Conservation (phyloP, 768 basidiomycete species). For the Tulasnella calospora region DNA sequence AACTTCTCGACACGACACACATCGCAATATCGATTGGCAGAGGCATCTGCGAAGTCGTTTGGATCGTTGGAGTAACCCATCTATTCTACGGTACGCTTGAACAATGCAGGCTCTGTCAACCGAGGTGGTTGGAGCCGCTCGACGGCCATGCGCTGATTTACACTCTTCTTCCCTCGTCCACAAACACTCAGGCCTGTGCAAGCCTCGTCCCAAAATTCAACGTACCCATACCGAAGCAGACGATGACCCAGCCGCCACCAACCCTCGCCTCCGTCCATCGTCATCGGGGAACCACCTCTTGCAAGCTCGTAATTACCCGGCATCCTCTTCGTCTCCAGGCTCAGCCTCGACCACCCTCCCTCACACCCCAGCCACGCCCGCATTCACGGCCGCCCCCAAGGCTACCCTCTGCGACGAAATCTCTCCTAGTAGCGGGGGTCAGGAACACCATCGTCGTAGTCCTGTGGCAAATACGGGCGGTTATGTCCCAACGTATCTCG, state of each 20-base stretch:
- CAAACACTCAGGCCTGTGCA: neutral
- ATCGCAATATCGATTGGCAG: neutral
- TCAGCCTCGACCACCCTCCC: neutral
- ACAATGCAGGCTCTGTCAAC: neutral
- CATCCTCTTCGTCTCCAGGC: neutral
- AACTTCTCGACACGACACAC: neutral
- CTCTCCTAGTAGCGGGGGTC: neutral
- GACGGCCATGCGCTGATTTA: neutral
- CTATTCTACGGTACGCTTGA: neutral
- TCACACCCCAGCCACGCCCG: neutral
- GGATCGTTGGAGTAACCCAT: neutral
- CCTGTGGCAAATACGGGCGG: neutral
- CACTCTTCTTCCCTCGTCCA: neutral
- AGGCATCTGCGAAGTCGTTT: neutral
- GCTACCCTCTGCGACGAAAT: neutral
- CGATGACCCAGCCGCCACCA: neutral
- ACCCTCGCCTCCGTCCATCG: neutral
- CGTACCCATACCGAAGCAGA: neutral
- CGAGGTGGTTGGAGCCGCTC: neutral
- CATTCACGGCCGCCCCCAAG: neutral
- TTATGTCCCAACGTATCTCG: neutral
- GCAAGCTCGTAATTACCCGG: neutral
- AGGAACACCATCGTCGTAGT: neutral
- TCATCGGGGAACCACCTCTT: neutral
- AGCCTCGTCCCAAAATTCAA: neutral